Evolutionary conservation across 2,329 filamentous ascomycete species (phyloP).

Genomic region (Exophiala phaeomuriformis): DNA sequence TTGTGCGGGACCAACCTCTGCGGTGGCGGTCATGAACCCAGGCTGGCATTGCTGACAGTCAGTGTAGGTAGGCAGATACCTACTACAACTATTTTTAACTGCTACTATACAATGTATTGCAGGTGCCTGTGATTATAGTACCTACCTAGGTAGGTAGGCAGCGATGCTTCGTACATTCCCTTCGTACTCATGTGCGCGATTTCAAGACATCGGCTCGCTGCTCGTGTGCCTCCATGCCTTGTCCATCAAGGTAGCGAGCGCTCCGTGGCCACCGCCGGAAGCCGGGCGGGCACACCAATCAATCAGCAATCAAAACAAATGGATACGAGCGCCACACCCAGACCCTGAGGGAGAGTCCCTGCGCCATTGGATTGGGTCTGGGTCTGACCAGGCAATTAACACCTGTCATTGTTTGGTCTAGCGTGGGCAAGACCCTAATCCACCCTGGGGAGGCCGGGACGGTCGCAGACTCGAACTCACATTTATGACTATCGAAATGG

Average conservation of each 20-base stretch:
- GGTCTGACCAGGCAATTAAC: neutral
- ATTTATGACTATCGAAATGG: too few relatives aligned
- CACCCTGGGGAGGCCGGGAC: conserved; percentile 5
- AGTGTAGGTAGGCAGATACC: too few relatives aligned
- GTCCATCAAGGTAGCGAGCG: neutral
- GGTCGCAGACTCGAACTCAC: too few relatives aligned
- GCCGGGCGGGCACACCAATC: neutral
- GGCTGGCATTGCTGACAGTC: too few relatives aligned
- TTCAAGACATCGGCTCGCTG: neutral
- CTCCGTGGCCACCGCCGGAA: neutral
- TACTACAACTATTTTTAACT: too few relatives aligned
- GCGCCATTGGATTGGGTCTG: neutral
- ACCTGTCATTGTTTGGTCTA: neutral
- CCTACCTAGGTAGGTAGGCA: too few relatives aligned
- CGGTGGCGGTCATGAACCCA: too few relatives aligned
- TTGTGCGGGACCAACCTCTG: too few relatives aligned
- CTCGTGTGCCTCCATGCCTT: neutral
- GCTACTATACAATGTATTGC: too few relatives aligned
- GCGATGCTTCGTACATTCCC: neutral
- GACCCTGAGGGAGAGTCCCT: neutral
- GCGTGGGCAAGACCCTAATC: neutral
- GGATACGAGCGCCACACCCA: neutral
- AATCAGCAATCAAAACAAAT: neutral
- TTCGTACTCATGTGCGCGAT: neutral
- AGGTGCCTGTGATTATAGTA: too few relatives aligned